These are phyloP conservation scores for Plicaturopsis crispa DNA, from an alignment of 768 basidiomycete species.

Conservation along the genomic window DNA sequence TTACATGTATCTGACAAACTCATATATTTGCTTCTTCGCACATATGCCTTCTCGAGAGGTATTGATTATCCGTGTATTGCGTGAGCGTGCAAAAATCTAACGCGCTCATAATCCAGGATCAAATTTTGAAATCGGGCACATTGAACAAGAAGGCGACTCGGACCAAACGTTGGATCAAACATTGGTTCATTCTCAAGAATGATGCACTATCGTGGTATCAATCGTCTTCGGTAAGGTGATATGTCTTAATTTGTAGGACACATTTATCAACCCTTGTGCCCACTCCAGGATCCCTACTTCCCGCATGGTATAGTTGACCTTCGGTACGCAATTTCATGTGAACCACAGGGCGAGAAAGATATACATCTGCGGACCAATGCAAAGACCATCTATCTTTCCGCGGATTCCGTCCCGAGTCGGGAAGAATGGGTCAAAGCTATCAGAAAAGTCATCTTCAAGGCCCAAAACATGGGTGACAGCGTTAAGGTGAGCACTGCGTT, in stretches of 20 bases:
- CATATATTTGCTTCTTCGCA: slow-evolving; percentile 93
- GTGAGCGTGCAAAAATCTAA: neutral
- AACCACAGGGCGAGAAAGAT: slow-evolving; percentile 67
- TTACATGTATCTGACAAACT: slow-evolving; percentile 93
- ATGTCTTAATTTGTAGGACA: slow-evolving; percentile 2
- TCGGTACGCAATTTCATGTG: slow-evolving; percentile 88
- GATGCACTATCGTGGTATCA: slow-evolving; percentile 97
- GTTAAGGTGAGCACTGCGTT: slow-evolving; percentile 60
- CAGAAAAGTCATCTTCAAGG: slow-evolving; percentile 89
- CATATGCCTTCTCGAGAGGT: slow-evolving; percentile 91
- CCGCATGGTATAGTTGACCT: slow-evolving; percentile 94
- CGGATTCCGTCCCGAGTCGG: slow-evolving; percentile 76
- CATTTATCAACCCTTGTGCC: too few relatives aligned
- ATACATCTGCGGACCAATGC: slow-evolving; percentile 82
- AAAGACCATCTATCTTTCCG: slow-evolving; percentile 61
- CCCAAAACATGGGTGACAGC: slow-evolving; percentile 92
- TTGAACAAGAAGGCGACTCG: slow-evolving; percentile 82
- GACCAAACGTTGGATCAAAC: slow-evolving; percentile 88
- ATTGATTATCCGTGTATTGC: slow-evolving; percentile 9
- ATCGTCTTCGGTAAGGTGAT: slow-evolving; percentile 67
- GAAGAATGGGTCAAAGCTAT: slow-evolving; percentile 97
- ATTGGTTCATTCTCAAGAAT: slow-evolving; percentile 96
- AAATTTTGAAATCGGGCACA: slow-evolving; percentile 87
- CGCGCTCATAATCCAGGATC: slow-evolving; percentile 46
- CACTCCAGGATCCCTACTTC: slow-evolving; percentile 89